Percentiles rank a stretch among this genome's conserved stretches.
phyloP scores from a whole-genome alignment of 106 monocot genomes.

The Platanthera zijinensis region DNA sequence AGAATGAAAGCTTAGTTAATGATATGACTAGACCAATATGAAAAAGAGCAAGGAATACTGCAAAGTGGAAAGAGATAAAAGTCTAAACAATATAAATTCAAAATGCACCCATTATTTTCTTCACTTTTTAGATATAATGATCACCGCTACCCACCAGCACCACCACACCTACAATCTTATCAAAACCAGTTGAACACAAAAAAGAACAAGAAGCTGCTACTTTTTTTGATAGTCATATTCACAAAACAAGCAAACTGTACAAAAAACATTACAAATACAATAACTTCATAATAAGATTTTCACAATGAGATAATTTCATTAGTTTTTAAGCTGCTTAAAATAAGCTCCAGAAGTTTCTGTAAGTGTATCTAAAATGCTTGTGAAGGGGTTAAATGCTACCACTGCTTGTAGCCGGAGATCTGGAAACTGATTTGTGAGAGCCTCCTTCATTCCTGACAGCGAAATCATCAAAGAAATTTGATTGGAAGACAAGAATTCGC shows the following conservation, averaged over 20 bases:
- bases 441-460: constrained; percentile 55
- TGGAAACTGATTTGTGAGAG: constrained; percentile 86
- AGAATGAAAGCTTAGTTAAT: neutral
- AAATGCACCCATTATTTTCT: neutral
- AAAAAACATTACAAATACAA: too few relatives aligned
- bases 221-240: neutral
- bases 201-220: too few relatives aligned
- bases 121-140: neutral
- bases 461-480: constrained; percentile 75
- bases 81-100: neutral
- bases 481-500: constrained; percentile 49
- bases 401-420: constrained; percentile 48
- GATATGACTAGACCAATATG: neutral
- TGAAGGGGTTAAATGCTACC: constrained; percentile 62
- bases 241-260: too few relatives aligned
- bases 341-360: constrained; percentile 88
- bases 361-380: constrained; percentile 69
- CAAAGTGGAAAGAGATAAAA: neutral
- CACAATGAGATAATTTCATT: too few relatives aligned
- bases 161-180: neutral
- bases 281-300: too few relatives aligned
- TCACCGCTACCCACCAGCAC: neutral
- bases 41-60: neutral
- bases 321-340: constrained; percentile 36
- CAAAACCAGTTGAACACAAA: too few relatives aligned